phyloP scores from a whole-genome alignment of 2,329 filamentous ascomycete genomes.

The Fusarium piperis region DNA sequence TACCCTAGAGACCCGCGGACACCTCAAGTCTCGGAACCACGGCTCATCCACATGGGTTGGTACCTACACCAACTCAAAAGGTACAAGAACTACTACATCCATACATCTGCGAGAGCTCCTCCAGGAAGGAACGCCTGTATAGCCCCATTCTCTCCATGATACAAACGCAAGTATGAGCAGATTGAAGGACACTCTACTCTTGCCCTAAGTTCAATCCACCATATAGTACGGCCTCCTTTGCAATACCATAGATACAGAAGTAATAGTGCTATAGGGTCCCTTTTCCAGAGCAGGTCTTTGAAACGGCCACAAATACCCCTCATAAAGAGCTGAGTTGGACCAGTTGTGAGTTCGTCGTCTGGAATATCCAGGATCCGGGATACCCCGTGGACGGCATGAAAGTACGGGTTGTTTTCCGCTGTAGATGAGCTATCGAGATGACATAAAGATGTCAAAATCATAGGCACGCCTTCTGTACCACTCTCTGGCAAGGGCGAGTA shows the following conservation, averaged over 20 bases:
- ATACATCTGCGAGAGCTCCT: constrained; percentile 43
- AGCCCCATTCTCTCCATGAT: constrained; percentile 40
- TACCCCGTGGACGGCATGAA: constrained; percentile 50
- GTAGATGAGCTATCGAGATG: constrained; percentile 45
- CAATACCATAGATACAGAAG: constrained; percentile 56
- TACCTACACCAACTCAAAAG: not conserved
- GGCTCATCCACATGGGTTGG: not conserved
- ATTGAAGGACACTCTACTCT: constrained; percentile 56
- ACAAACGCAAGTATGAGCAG: constrained; percentile 46
- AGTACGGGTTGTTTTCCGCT: constrained; percentile 49
- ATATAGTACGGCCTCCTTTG: constrained; percentile 52
- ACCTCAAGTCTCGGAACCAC: not conserved
- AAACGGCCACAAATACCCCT: constrained; percentile 48
- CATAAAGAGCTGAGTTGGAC: constrained; percentile 48
- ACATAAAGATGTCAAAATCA: constrained; percentile 38
- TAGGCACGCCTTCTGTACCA: constrained; percentile 42
- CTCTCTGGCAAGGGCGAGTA: constrained; percentile 43
- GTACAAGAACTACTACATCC: not conserved
- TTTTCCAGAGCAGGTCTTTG: constrained; percentile 43
- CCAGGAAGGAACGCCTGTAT: constrained; percentile 47
- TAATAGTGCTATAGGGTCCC: constrained; percentile 51
- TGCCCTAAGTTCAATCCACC: constrained; percentile 56
- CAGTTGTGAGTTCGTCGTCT: constrained; percentile 44
- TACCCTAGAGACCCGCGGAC: not conserved
- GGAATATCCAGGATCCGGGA: constrained; percentile 44